Evolutionary conservation across 495 filamentous ascomycete species (phyloP).

Genomic region (Neurospora africana): DNA sequence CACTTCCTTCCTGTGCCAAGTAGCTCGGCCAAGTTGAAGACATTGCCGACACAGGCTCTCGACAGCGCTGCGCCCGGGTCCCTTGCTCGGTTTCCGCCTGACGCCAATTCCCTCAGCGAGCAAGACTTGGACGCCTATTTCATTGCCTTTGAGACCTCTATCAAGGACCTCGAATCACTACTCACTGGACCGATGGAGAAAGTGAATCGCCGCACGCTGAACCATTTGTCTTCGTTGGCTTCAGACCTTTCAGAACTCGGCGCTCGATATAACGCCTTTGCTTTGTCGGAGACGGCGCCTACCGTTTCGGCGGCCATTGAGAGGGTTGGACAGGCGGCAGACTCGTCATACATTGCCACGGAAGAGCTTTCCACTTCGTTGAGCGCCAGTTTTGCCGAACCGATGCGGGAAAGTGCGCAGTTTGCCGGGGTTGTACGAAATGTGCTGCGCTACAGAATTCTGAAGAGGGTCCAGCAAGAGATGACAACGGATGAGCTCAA

Average conservation of each 20-base stretch:
- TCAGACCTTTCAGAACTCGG: conserved; percentile 86
- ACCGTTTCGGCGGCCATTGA: conserved; percentile 91
- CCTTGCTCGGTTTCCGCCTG: conserved; percentile 75
- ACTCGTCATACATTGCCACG: conserved; percentile 91
- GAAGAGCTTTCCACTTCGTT: conserved; percentile 77
- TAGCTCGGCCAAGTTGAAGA: conserved; percentile 72
- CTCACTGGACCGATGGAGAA: conserved; percentile 90
- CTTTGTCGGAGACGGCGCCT: conserved; percentile 77
- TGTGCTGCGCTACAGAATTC: conserved; percentile 74
- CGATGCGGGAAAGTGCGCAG: conserved; percentile 93
- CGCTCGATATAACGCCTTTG: conserved; percentile 93
- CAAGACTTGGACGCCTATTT: conserved; percentile 94
- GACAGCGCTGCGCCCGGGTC: conserved; percentile 48
- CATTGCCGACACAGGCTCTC: conserved; percentile 29
- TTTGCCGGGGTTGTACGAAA: conserved; percentile 88
- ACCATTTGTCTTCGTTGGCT: conserved; percentile 70
- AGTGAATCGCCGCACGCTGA: conserved; percentile 81
- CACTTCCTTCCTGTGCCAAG: conserved; percentile 78
- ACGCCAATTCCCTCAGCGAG: conserved; percentile 63
- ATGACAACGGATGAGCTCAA: conserved; percentile 87
- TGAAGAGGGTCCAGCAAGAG: conserved; percentile 93
- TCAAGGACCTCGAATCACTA: conserved; percentile 75
- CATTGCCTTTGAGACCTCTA: conserved; percentile 76
- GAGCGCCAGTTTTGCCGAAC: conserved; percentile 86
- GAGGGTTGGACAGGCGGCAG: conserved; percentile 84